A percentile compares a stretch with the other conserved stretches of the same genome.
Conservation (phyloP, 345 rosid genomes). For the Clausena lansium region DNA sequence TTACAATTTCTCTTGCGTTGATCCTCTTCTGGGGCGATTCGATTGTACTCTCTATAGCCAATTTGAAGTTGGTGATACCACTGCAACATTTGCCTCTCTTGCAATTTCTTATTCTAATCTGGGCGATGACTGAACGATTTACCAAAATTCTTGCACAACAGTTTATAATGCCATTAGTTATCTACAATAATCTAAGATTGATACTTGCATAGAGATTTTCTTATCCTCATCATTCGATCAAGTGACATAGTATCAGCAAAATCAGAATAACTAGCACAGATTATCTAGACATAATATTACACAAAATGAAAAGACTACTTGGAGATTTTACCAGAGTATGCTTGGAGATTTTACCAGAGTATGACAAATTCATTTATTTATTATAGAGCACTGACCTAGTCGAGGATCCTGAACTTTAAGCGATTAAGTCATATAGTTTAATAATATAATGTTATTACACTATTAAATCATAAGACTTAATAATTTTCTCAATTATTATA, state of each 20-base stretch:
- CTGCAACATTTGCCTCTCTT: constrained; percentile 47
- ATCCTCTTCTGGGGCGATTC: too few species aligned
- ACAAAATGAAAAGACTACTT: neutral
- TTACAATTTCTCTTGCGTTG: too few species aligned
- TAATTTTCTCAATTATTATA: too few species aligned
- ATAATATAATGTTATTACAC: too few species aligned
- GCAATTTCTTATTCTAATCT: constrained; percentile 50
- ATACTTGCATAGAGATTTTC: neutral
- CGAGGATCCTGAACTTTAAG: too few species aligned
- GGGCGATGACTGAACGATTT: constrained; percentile 26
- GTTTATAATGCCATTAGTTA: neutral
- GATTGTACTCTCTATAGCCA: too few species aligned
- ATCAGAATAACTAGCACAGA: neutral
- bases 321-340: too few species aligned
- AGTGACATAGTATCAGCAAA: neutral
- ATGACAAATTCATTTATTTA: neutral
- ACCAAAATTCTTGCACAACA: neutral
- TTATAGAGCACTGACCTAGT: too few species aligned
- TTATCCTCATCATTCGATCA: neutral
- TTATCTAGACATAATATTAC: too few species aligned
- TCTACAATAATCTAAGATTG: neutral
- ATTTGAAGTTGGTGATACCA: constrained; percentile 30
- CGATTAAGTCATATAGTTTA: too few species aligned
- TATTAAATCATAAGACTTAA: too few species aligned
- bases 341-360: neutral